phyloP scores from a whole-genome alignment of 305 asterid genomes.

The Nicotiana rustica region DNA sequence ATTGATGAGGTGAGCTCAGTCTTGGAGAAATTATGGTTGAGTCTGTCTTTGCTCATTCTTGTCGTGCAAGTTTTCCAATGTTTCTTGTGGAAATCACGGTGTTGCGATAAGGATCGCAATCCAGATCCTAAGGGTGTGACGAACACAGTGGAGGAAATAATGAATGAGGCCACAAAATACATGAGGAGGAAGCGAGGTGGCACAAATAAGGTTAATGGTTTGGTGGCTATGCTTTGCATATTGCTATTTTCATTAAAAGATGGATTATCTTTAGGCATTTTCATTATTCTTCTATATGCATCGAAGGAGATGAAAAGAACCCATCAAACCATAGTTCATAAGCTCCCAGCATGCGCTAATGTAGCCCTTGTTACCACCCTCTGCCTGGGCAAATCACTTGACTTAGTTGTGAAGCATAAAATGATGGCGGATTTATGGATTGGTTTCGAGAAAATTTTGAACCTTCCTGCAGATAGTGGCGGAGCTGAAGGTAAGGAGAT shows the following conservation, averaged over 20 bases:
- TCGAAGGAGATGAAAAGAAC: constrained; percentile 44
- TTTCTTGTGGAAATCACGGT: constrained; percentile 38
- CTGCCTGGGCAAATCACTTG: constrained; percentile 35
- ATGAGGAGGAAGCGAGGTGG: constrained; percentile 43
- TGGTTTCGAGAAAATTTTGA: constrained; percentile 35
- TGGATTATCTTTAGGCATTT: constrained; percentile 53
- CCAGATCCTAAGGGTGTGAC: constrained; percentile 45
- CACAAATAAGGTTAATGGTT: constrained; percentile 38
- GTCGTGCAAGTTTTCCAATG: constrained; percentile 47
- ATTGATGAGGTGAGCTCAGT: constrained; percentile 41
- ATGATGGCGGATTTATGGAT: constrained; percentile 51
- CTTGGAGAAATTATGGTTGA: constrained; percentile 50
- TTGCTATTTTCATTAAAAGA: constrained; percentile 50
- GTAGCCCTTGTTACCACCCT: constrained; percentile 48
- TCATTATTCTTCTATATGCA: constrained; percentile 39
- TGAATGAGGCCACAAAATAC: constrained; percentile 45
- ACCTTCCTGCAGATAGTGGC: not conserved
- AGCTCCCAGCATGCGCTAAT: constrained; percentile 41
- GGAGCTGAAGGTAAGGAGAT: constrained; percentile 8
- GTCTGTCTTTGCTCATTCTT: constrained; percentile 45
- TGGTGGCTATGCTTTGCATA: constrained; percentile 45
- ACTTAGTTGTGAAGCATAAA: constrained; percentile 36
- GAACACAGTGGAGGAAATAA: constrained; percentile 48
- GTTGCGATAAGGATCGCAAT: constrained; percentile 4
- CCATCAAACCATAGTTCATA: constrained; percentile 38